These are phyloP conservation scores for Casuarina cunninghamiana DNA, from an alignment of 306 rosid genomes.

Conservation along the genomic window DNA sequence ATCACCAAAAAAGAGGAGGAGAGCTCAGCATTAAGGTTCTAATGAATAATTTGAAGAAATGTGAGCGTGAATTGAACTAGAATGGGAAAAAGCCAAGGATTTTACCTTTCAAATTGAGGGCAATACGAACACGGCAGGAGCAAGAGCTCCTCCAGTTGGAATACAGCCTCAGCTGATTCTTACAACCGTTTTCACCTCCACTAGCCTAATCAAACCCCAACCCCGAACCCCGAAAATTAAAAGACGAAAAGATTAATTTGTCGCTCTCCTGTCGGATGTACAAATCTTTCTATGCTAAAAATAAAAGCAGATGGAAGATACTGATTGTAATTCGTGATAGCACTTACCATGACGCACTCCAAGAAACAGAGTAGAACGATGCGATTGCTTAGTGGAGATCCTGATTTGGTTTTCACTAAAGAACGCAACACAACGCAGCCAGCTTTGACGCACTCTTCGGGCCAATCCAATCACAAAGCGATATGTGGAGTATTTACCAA, in stretches of 20 bases:
- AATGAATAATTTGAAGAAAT: not conserved
- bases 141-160: slow-evolving; percentile 49
- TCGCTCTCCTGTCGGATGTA: not conserved
- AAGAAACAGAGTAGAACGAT: not conserved
- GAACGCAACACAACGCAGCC: not conserved
- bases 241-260: not conserved
- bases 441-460: not conserved
- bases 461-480: no score
- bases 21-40: not conserved
- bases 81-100: no score
- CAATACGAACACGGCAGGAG: slow-evolving; percentile 48
- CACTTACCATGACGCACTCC: not conserved
- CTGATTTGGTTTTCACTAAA: not conserved
- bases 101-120: slow-evolving; percentile 67
- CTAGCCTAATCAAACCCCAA: not conserved
- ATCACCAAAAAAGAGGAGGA: not conserved
- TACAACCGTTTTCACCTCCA: not conserved
- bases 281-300: not conserved
- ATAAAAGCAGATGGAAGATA: not conserved
- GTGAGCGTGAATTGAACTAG: not conserved
- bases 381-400: not conserved
- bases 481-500: no score
- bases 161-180: slow-evolving; percentile 37
- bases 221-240: not conserved
- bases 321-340: not conserved